Conservation (phyloP, 192 early-diverging fungal species). For the Coemansia sp. region DNA sequence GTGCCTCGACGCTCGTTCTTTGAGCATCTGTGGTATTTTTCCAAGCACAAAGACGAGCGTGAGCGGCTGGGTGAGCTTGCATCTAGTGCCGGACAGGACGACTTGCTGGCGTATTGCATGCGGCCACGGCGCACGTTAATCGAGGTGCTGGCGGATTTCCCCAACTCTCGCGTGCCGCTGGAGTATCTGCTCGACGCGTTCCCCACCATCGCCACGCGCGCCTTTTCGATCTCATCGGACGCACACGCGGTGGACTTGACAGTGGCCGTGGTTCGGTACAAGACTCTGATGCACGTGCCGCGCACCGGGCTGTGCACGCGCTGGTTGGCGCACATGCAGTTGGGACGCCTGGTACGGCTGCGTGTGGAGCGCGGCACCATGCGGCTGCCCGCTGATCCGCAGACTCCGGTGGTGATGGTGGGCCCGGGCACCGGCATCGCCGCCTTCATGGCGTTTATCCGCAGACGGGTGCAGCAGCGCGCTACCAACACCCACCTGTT, state of each 20-base stretch:
- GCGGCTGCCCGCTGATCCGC: constrained; percentile 59
- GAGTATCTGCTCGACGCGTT: constrained; percentile 86
- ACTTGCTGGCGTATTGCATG: constrained; percentile 86
- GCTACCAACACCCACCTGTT: constrained; percentile 70
- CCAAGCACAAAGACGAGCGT: constrained; percentile 63
- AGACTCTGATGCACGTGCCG: constrained; percentile 72
- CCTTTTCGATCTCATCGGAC: constrained; percentile 85
- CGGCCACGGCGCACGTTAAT: constrained; percentile 75
- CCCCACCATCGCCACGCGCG: constrained; percentile 73
- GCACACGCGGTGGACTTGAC: constrained; percentile 65
- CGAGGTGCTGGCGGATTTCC: constrained; percentile 87
- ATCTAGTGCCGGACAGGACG: constrained; percentile 78
- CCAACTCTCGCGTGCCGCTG: constrained; percentile 68
- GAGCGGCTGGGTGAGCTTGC: constrained; percentile 84
- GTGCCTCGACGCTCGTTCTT: constrained; percentile 91
- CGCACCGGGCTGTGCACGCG: constrained; percentile 83
- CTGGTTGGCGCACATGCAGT: constrained; percentile 60
- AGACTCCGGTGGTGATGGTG: constrained; percentile 72
- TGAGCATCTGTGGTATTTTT: constrained; percentile 81
- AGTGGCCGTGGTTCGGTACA: constrained; percentile 86
- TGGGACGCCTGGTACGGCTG: constrained; percentile 40
- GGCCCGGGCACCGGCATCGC: constrained; percentile 92
- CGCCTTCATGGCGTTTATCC: constrained; percentile 82
- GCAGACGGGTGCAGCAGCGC: constrained; percentile 55
- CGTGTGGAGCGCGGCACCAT: constrained; percentile 69